Percentiles rank a stretch among this genome's conserved stretches.
phyloP scores from a whole-genome alignment of 2,329 filamentous ascomycete species.

The Hortaea werneckii region DNA sequence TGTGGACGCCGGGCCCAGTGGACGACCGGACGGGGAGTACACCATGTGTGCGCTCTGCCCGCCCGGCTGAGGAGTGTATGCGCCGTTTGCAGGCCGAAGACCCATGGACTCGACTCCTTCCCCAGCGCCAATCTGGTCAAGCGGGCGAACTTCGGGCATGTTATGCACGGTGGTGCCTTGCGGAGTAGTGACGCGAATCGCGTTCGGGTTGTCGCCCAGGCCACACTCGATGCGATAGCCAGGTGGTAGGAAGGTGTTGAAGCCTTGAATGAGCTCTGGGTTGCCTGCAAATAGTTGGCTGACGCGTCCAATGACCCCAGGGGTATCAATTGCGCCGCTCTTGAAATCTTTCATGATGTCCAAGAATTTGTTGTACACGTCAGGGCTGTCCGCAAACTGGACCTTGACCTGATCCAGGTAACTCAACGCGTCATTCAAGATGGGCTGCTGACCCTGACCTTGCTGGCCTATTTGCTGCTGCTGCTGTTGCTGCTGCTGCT shows the following conservation, averaged over 20 bases:
- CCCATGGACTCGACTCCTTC: constrained; percentile 4
- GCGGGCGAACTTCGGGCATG: constrained; percentile 50
- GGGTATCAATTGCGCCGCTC: constrained; percentile 94
- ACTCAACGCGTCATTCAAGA: constrained; percentile 77
- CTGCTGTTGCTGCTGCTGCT: constrained; percentile 18
- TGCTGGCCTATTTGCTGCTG: constrained; percentile 36
- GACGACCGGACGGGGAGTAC: constrained; percentile 36
- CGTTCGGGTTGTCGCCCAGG: constrained; percentile 85
- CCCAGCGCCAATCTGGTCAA: constrained; percentile 21
- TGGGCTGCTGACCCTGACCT: constrained; percentile 73
- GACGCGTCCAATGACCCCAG: constrained; percentile 91
- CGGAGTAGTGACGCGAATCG: constrained; percentile 90
- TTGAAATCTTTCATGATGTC: constrained; percentile 99
- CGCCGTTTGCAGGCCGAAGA: constrained; percentile 22
- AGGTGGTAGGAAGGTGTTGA: constrained; percentile 95
- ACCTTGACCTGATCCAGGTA: constrained; percentile 98
- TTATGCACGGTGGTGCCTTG: constrained; percentile 95
- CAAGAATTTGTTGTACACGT: constrained; percentile 92
- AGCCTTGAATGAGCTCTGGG: constrained; percentile 78
- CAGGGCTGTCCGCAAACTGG: constrained; percentile 90
- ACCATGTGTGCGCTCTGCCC: constrained; percentile 26
- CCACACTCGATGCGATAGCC: constrained; percentile 93
- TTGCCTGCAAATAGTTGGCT: constrained; percentile 93
- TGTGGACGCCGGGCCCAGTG: constrained; percentile 30
- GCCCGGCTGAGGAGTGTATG: constrained; percentile 31